Base-by-base conservation (phyloP, 1,284 basidiomycete genomes). In the Meripilus lineatus region DNA sequence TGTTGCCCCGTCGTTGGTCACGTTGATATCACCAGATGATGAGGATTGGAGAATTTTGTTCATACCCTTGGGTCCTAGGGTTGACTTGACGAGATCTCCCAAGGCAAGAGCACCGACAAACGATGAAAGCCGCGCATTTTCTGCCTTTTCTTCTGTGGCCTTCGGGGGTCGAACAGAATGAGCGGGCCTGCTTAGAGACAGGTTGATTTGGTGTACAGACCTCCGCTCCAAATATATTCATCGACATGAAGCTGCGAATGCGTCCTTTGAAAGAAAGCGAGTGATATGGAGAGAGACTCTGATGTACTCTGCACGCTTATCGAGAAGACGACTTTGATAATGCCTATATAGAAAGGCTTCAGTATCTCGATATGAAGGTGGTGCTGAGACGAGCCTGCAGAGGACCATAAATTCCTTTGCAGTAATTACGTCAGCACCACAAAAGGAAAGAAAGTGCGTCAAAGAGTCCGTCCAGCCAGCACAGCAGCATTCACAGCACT, bases 1-100 rank as follows among this genome's bases (percentile, higher is more conserved):
- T 36, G 96, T 99, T 2, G 96, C 96, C 14, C 96, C 96, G 65
- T 99, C 96, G 67, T 99, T 99, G 14, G 96, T 99, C 45, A 99
- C 94, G 48, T 86, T 95, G 56, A 99, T 91, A 33, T 94, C 90
- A 25, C 93, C 93, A 0, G 88, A 84, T 3, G 93, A 91, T 5
- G 71, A 84, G 2, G 93, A 97, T 71, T 98, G 93, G 34, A 94
- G 78, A 51, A 94, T 93, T 69, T 93, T 93, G 75, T 92, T 92
- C 90, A 93, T 93, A 45, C 90, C 93, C 70, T 99, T 99, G 32
- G 95, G 96, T 11, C 95, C 95, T 5, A 99, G 79, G 14, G 96
- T 99, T 4, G 93, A 95, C 72, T 98, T 99, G 63, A 99, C 93
- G 51, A 99, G 83, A 70, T 99, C 95, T 42, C 95, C 95, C 32